These are phyloP conservation scores for Agrostemma githago DNA, from an alignment of 148 eudicot species.

Conservation along the genomic window DNA sequence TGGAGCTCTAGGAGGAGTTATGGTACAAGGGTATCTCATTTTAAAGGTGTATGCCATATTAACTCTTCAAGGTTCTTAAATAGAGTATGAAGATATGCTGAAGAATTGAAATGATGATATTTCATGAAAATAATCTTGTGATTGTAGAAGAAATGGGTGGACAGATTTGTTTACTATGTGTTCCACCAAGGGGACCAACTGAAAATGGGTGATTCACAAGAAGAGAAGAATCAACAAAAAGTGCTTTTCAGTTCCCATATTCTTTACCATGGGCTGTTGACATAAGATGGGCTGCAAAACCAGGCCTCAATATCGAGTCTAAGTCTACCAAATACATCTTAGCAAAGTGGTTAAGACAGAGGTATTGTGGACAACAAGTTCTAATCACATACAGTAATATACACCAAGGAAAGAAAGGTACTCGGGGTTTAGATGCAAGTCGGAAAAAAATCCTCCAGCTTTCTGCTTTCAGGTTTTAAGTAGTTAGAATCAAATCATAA, in stretches of 20 bases:
- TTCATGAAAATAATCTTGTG: neutral
- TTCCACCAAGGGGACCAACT: conserved; percentile 21
- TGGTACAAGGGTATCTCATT: conserved; percentile 42
- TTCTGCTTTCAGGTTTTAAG: neutral
- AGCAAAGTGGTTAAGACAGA: too few relatives aligned
- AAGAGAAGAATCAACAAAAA: neutral
- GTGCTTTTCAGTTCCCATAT: neutral
- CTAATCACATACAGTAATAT: neutral
- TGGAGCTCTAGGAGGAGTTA: conserved; percentile 22
- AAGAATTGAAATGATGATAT: neutral
- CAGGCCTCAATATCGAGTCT: too few relatives aligned
- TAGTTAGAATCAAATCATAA: conserved; percentile 27
- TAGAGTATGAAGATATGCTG: neutral
- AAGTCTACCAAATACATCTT: too few relatives aligned
- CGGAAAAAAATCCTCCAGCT: conserved; percentile 1
- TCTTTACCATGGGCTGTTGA: neutral
- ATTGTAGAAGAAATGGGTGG: conserved; percentile 13
- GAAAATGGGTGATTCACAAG: conserved; percentile 8
- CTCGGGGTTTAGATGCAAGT: conserved; percentile 10
- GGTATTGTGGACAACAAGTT: too few relatives aligned
- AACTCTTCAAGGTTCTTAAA: neutral
- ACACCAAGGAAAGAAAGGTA: conserved; percentile 10
- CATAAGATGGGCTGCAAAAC: neutral
- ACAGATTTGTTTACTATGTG: conserved; percentile 11
- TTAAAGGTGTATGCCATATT: conserved; percentile 4